Evolutionary conservation across 768 basidiomycete genomes (phyloP), one percentile per base, ranked within the genome.

Genomic region (Podaxis carcinomalis): DNA sequence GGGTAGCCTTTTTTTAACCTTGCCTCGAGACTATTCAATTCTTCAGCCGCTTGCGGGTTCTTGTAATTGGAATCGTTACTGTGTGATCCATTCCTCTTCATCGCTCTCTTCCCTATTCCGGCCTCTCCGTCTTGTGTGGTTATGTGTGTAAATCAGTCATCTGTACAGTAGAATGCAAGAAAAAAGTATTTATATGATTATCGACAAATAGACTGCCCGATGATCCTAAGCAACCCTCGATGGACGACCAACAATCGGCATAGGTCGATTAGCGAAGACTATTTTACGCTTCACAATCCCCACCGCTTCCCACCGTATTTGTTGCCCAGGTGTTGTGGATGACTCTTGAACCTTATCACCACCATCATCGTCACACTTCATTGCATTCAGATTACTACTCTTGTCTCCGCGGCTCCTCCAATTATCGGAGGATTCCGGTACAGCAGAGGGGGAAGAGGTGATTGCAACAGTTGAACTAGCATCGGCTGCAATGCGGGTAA

Each of bases 281-380:
- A 95, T 84, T 69, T 95, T 95, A 63, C 85, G 83, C 73, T 85
- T 92, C 46, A 94, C 86, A 51, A 94, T 73, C 2, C 89, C 89
- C 9, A 83, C 71, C 27, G 90, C 76, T 47, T 84, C 78, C 86
- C 89, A 93, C 47, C 71, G 75, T 37, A 74, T 63, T 19, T 61
- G 54, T 21, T 63, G 27, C 37, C 37, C n/a, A 32, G 62, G 42
- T 52, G 49, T 39, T 32, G 52, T 37, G 50, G 16, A 39, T 7
- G 37, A 28, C 10, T 28, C 35, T 60, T n/a, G 47, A 54, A 49
- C 56, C 42, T 42, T 40, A 54, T 63, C 55, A 28, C 61, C 52
- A 28, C 28, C 54, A 37, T 57, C 56, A 16, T 46, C 4, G 28
- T 56, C 56, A 28, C 32, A 37, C 3, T 58, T 37, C 57, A 58